These are phyloP conservation scores for Ensete glaucum DNA, from an alignment of 176 grass and related monocot genomes.

Conservation along the genomic window DNA sequence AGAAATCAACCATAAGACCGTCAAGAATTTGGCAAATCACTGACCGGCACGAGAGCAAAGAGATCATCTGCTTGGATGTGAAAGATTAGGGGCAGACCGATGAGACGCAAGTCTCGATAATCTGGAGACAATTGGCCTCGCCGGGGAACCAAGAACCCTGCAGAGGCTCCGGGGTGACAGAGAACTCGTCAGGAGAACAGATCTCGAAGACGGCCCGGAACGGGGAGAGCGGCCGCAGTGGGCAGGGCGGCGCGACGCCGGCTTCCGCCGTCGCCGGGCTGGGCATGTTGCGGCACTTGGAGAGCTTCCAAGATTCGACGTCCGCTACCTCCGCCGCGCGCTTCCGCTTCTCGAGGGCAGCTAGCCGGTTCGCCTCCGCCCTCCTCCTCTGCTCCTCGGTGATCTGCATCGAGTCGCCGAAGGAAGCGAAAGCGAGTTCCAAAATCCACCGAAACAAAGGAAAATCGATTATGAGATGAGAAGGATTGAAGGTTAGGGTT, in stretches of 20 bases:
- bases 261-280: not conserved
- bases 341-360: slow-evolving; percentile 77
- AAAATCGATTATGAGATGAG: not conserved
- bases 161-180: slow-evolving; percentile 38
- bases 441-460: not conserved
- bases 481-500: not conserved
- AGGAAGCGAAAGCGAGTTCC: not conserved
- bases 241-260: not conserved
- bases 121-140: slow-evolving; percentile 43
- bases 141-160: slow-evolving; percentile 51
- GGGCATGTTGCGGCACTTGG: slow-evolving; percentile 47
- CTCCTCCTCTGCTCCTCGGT: slow-evolving; percentile 71
- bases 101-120: slow-evolving; percentile 41
- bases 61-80: not conserved
- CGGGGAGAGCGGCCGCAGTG: slow-evolving; percentile 1
- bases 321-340: slow-evolving; percentile 27
- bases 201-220: slow-evolving; percentile 67
- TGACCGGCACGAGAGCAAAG: not conserved
- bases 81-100: slow-evolving; percentile 32
- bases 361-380: slow-evolving; percentile 68
- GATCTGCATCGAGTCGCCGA: slow-evolving; percentile 30
- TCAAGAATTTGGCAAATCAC: not conserved
- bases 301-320: slow-evolving; percentile 30
- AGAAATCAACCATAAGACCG: slow-evolving; percentile 5
- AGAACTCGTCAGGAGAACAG: slow-evolving; percentile 77